These are phyloP conservation scores for Obelidium mucronatum DNA, from an alignment of 192 early-diverging fungal genomes.

Conservation along the genomic window DNA sequence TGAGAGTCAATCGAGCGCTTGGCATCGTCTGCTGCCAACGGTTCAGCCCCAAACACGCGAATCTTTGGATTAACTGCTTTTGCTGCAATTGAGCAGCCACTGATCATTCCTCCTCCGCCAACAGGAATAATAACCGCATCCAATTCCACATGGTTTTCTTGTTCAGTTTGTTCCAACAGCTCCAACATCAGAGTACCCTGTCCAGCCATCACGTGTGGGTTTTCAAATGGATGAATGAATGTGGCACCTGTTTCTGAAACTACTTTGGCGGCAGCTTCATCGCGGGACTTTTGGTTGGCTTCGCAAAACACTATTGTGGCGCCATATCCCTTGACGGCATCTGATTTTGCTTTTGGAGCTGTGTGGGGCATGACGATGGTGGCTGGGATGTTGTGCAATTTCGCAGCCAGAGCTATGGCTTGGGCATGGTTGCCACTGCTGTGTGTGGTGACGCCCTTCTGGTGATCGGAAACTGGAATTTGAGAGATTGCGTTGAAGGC, in stretches of 20 bases:
- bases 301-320: constrained; percentile 58
- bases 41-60: constrained; percentile 60
- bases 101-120: constrained; percentile 63
- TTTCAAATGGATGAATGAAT: constrained; percentile 61
- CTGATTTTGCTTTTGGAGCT: constrained; percentile 54
- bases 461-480: constrained; percentile 22
- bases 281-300: constrained; percentile 47
- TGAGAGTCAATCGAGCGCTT: background rate
- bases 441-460: constrained; percentile 46
- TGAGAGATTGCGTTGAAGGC: constrained; percentile 56
- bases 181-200: constrained; percentile 65
- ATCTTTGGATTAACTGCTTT: constrained; percentile 42
- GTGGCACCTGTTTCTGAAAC: constrained; percentile 52
- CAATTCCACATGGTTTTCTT: constrained; percentile 1
- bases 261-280: constrained; percentile 41
- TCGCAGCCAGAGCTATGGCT: constrained; percentile 63
- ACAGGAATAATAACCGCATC: constrained; percentile 62
- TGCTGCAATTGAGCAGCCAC: constrained; percentile 55
- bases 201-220: constrained; percentile 61
- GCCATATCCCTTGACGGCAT: constrained; percentile 58
- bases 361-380: constrained; percentile 60
- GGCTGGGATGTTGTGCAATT: constrained; percentile 45
- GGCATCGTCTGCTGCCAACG: background rate
- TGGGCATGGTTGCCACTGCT: constrained; percentile 43
- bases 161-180: constrained; percentile 51